Percentiles rank a stretch among this genome's conserved stretches.
Evolutionary conservation across 768 basidiomycete species (phyloP).

Genomic region (Boletellus emodensis): DNA sequence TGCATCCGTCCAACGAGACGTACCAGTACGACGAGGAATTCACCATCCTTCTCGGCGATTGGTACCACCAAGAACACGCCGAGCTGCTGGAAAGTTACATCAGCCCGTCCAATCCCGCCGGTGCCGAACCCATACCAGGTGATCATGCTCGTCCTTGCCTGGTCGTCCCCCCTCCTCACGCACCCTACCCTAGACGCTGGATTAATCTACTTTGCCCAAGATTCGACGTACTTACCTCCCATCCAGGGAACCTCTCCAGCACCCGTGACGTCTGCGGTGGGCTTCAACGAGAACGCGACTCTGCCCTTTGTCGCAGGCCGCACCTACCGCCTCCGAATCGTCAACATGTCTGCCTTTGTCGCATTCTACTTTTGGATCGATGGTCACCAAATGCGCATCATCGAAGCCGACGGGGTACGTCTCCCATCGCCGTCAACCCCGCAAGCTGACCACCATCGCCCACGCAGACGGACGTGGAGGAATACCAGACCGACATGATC

Average conservation of each 20-base stretch:
- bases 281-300: constrained; percentile 85
- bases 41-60: constrained; percentile 82
- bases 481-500: constrained; percentile 66
- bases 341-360: constrained; percentile 76
- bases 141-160: constrained; percentile 8
- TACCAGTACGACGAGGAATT: constrained; percentile 87
- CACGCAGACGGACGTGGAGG: constrained; percentile 70
- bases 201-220: constrained; percentile 80
- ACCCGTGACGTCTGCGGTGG: constrained; percentile 54
- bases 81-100: constrained; percentile 64
- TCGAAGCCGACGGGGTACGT: constrained; percentile 80
- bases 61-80: constrained; percentile 82
- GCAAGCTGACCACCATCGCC: neutral
- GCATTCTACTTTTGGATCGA: constrained; percentile 88
- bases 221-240: constrained; percentile 64
- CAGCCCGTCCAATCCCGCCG: constrained; percentile 70
- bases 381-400: constrained; percentile 79
- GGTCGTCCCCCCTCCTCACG: neutral
- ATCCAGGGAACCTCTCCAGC: constrained; percentile 43
- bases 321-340: constrained; percentile 84
- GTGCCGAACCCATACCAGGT: constrained; percentile 89
- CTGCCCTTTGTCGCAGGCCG: constrained; percentile 80
- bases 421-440: neutral
- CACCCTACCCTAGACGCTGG: constrained; percentile 54
- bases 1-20: constrained; percentile 63